These are phyloP conservation scores for Coemansia aciculifera DNA, from an alignment of 192 early-diverging fungal genomes.

Conservation along the genomic window DNA sequence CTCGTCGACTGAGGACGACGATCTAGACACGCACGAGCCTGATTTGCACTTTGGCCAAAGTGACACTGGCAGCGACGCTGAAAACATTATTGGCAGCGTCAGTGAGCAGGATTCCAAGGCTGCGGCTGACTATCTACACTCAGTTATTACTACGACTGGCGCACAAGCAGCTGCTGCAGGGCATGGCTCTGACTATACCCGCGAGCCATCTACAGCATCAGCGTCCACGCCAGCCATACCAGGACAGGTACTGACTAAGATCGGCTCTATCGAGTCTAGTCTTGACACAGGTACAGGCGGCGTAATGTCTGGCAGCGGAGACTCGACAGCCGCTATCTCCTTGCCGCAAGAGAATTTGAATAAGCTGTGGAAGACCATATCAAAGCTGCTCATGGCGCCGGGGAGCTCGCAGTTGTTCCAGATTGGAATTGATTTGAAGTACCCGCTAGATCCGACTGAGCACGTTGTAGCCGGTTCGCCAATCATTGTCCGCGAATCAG, in stretches of 20 bases:
- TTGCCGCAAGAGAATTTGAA: conserved; percentile 39
- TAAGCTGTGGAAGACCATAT: conserved; percentile 47
- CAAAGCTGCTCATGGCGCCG: conserved; percentile 38
- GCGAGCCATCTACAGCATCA: conserved; percentile 21
- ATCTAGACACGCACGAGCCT: conserved; percentile 37
- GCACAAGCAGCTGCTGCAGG: background rate
- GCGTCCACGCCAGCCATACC: conserved; percentile 14
- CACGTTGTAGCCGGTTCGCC: conserved; percentile 86
- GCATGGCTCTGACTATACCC: conserved; percentile 11
- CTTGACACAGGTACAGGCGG: conserved; percentile 4
- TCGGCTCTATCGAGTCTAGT: conserved; percentile 29
- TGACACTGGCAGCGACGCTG: conserved; percentile 45
- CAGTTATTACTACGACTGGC: conserved; percentile 22
- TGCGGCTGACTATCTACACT: conserved; percentile 24
- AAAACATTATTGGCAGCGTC: conserved; percentile 12
- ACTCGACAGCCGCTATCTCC: conserved; percentile 16
- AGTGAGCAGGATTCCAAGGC: conserved; percentile 23
- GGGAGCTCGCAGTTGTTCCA: conserved; percentile 48
- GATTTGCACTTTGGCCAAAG: conserved; percentile 53
- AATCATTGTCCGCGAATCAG: conserved; percentile 86
- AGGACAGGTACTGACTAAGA: conserved; percentile 26
- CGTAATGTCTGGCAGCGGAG: conserved; percentile 10
- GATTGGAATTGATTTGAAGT: conserved; percentile 47
- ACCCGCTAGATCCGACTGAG: conserved; percentile 65
- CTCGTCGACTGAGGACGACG: conserved; percentile 46